Evolutionary conservation across 192 early-diverging fungal species (phyloP).

Genomic region (Linderina pennispora): DNA sequence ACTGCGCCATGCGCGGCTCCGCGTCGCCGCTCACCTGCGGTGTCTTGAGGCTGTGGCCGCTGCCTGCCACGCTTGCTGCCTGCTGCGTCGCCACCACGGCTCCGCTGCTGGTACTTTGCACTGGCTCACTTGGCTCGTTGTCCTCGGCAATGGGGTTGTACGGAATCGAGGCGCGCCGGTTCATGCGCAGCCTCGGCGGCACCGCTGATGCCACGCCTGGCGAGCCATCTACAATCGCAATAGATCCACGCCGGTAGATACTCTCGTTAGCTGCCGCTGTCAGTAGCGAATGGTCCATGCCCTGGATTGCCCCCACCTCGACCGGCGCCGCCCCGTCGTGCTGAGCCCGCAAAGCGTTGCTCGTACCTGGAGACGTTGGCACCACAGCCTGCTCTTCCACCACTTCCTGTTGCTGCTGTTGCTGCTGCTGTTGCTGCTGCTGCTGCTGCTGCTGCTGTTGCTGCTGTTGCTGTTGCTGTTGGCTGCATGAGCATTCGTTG

Average conservation of each 20-base stretch:
- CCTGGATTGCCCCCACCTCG: too few relatives aligned
- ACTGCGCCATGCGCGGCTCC: constrained; percentile 42
- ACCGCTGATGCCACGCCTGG: constrained; percentile 53
- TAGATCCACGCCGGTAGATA: constrained; percentile 48
- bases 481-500: constrained; percentile 24
- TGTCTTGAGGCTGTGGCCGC: background rate
- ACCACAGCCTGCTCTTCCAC: too few relatives aligned
- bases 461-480: constrained; percentile 7
- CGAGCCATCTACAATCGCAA: constrained; percentile 40
- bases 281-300: constrained; percentile 32
- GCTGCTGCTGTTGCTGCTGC: too few relatives aligned
- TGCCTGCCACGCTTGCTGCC: background rate
- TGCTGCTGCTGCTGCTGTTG: constrained; percentile 18
- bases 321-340: too few relatives aligned
- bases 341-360: too few relatives aligned
- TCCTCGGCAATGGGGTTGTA: constrained; percentile 5
- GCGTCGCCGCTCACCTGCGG: constrained; percentile 3
- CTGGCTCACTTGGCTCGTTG: constrained; percentile 3
- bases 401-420: background rate
- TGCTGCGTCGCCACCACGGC: background rate
- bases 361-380: too few relatives aligned
- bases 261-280: constrained; percentile 43
- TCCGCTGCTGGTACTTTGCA: background rate
- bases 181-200: constrained; percentile 44
- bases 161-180: constrained; percentile 32